Base-by-base conservation (phyloP, 2,329 filamentous ascomycete genomes). In the Penicillium sp. region DNA sequence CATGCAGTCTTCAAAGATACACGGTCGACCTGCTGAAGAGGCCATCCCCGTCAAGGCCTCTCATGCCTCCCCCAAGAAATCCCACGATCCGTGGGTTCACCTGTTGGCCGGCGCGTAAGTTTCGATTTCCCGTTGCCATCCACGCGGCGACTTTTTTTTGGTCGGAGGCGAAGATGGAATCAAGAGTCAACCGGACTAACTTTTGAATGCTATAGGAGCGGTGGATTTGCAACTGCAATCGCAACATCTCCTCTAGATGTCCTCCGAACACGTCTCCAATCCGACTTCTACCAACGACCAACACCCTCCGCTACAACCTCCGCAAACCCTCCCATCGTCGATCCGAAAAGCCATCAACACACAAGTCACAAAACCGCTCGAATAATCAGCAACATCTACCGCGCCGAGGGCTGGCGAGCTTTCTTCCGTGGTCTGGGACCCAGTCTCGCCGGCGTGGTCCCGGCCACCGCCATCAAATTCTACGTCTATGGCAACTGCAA, bases 221-320 rank as follows among this genome's bases (percentile, higher is more conserved):
- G 91, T 51, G 93, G 93, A 39, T 90, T 96, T 68, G 91, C 90
- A 29, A 95, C 91, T 10, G 93, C 92, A 49, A 83, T 97, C 48
- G 88, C 96, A 56, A 96, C 92, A 48, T 97, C 92, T 71, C 93
- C 93, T 31, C 86, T 97, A 63, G 93, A 97, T 78, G 93, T 97
- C 55, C 96, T 97, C 74, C 96, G 97, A 80, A 97, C 93, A 37
- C 96, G 96, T 74, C 79, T 97, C 52, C 93, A 97, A 74, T 92
- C 91, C 11, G 92, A 96, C 70, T 95, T 94, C 72, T 97, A 97
- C 79, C 91, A 96, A 74, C 83, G 61, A 84, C 66, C 70, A 82
- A 74, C 58, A 79, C 71, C 61, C 74, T 83, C 60, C 18, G n/a
- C 33, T n/a, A n/a, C 23, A 16, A 85, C 49, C 82, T 90, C 8